Base-by-base conservation (phyloP, 2,329 filamentous ascomycete species). In the Pseudopyricularia cyperi region DNA sequence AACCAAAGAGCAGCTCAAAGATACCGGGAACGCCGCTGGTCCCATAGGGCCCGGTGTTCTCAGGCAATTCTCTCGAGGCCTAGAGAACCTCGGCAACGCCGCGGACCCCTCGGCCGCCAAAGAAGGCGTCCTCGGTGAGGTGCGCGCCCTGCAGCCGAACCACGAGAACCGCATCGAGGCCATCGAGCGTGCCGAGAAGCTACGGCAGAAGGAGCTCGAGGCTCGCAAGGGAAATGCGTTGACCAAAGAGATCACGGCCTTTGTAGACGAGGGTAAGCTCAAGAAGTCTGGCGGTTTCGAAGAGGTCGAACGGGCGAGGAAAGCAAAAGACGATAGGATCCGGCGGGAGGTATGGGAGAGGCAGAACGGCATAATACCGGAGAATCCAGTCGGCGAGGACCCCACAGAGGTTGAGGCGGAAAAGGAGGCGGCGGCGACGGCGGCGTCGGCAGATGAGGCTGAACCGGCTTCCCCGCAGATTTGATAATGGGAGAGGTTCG, bases 271-370 rank as follows among this genome's bases (percentile, higher is more conserved):
- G 61, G 89, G 89, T 53, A 93, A 87, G 67, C 72, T 98, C 58
- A 97, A 95, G 77, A 97, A 97, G 76, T 90, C 86, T 14, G 93
- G 93, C 39, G 93, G 93, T 0, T 84, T 95, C 49, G 93, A 97
- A 65, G 93, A 98, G 69, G 85, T 90, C 0, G 93, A 98, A 69
- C 78, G 93, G 51, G 74, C 88, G 46, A 77, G 93, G 49, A 85
- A 84, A 63, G 79, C 83, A 34, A 95, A 91, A 65, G 93, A 98
- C 61, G 93, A 97, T 55, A 77, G 80, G 59, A 89, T 89, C 54
- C 76, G 90, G 53, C 84, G 80, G 60, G 90, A 96, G 65, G 87
- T 84, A 12, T 85, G 81, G 81, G 80, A 83, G 59, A 69, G 79
- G 42, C 74, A 77, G 70, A 83, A 84, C 58, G 80, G 80, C 12